A percentile compares a stretch with the other conserved stretches of the same genome.
phyloP scores from a whole-genome alignment of 148 eudicot species.

The Fallopia convolvulus region DNA sequence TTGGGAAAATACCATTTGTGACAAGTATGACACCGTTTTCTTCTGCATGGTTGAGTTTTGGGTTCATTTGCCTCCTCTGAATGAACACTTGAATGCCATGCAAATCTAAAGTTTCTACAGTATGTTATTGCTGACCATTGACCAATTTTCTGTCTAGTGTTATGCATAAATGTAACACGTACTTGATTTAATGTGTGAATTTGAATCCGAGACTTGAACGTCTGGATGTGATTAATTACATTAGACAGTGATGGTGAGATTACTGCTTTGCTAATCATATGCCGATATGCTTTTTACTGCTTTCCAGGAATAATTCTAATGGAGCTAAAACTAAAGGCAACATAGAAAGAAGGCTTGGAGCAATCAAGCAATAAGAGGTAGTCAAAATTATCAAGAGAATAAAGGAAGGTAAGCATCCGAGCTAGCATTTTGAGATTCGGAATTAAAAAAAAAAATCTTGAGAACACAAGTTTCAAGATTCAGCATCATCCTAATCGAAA shows the following conservation, averaged over 20 bases:
- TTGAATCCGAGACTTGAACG: not conserved
- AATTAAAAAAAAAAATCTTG: not conserved
- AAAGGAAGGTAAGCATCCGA: constrained; percentile 1
- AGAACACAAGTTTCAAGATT: constrained; percentile 12
- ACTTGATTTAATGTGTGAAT: not conserved
- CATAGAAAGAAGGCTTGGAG: not conserved
- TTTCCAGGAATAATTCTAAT: not conserved
- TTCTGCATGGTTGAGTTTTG: not conserved
- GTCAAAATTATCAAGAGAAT: not conserved
- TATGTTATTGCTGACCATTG: not conserved
- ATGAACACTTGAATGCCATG: not conserved
- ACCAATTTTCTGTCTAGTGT: not conserved
- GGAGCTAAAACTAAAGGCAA: constrained; percentile 1
- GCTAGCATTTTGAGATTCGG: not conserved
- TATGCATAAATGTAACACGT: not conserved
- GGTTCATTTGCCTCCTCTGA: not conserved
- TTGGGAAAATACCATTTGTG: constrained; percentile 4
- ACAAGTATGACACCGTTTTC: not conserved
- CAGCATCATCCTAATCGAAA: not conserved
- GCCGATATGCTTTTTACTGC: not conserved
- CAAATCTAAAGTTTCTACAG: not conserved
- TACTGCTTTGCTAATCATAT: not conserved
- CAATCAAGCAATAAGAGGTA: not conserved
- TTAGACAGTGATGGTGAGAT: not conserved
- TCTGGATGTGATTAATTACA: not conserved